These are phyloP conservation scores for Cytospora paraplurivora DNA, from an alignment of 2,329 filamentous ascomycete genomes.

Conservation along the genomic window DNA sequence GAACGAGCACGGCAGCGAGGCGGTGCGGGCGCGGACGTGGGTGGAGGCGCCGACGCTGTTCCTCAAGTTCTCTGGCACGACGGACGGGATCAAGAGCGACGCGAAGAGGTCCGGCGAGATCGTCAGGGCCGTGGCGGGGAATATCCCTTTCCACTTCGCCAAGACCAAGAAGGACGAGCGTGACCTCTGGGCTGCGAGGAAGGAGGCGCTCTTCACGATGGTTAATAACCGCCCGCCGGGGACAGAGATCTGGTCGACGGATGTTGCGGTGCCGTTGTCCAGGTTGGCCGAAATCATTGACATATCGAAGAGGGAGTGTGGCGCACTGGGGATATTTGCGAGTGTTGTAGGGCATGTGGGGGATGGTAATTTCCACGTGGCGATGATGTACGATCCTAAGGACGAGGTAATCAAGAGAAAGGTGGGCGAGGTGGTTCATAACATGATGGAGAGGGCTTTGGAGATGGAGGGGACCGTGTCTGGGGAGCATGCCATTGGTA, in stretches of 20 bases:
- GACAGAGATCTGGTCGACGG: constrained; percentile 74
- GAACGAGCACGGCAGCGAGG: constrained; percentile 62
- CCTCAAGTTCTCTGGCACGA: constrained; percentile 73
- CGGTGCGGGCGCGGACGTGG: constrained; percentile 59
- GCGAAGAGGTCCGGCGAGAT: constrained; percentile 61
- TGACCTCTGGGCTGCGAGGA: constrained; percentile 75
- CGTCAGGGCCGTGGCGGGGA: constrained; percentile 57
- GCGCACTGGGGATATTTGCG: constrained; percentile 57
- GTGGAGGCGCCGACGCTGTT: constrained; percentile 72
- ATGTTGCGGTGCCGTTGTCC: constrained; percentile 77
- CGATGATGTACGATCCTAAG: constrained; percentile 47
- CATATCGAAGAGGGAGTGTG: constrained; percentile 63
- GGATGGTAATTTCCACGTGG: constrained; percentile 66
- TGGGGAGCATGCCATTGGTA: constrained; percentile 65
- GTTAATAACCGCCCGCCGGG: constrained; percentile 64
- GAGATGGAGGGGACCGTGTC: constrained; percentile 70
- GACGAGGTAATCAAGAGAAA: constrained; percentile 48
- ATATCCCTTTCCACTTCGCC: constrained; percentile 67
- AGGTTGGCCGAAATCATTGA: constrained; percentile 70
- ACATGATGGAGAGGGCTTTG: constrained; percentile 67
- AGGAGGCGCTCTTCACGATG: constrained; percentile 73
- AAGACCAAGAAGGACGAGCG: constrained; percentile 63
- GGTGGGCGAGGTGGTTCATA: constrained; percentile 56
- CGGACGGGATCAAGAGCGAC: constrained; percentile 63
- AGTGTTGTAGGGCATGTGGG: constrained; percentile 68